A percentile compares a stretch with the other conserved stretches of the same genome.
Evolutionary conservation across 2,329 filamentous ascomycete species (phyloP).

Genomic region (Xylariomycetidae sp.): DNA sequence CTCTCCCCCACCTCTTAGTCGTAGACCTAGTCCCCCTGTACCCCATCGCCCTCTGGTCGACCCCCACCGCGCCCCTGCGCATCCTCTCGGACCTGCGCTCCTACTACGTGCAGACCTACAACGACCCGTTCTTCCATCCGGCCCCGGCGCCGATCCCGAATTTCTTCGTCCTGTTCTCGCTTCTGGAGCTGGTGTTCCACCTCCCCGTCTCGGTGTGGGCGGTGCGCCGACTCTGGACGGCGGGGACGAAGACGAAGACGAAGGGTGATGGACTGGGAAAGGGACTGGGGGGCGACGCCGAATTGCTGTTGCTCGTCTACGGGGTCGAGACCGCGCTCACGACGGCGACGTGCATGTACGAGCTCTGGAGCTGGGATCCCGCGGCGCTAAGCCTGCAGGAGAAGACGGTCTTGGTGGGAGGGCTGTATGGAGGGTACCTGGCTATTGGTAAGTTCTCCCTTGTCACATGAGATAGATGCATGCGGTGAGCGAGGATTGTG

Average conservation of each 20-base stretch:
- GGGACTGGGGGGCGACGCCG: slow-evolving; percentile 33
- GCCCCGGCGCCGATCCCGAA: slow-evolving; percentile 30
- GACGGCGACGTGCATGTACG: slow-evolving; percentile 46
- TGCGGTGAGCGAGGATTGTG: too few relatives aligned
- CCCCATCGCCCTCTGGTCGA: slow-evolving; percentile 40
- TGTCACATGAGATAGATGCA: too few relatives aligned
- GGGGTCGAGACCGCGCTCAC: slow-evolving; percentile 48
- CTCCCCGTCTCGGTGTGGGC: slow-evolving; percentile 48
- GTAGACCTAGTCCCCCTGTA: slow-evolving; percentile 52
- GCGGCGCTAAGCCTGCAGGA: slow-evolving; percentile 37
- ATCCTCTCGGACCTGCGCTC: slow-evolving; percentile 40
- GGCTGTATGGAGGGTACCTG: slow-evolving; percentile 48
- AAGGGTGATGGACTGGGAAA: too few relatives aligned
- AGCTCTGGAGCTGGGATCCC: slow-evolving; percentile 45
- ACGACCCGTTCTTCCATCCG: slow-evolving; percentile 48
- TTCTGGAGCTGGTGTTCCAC: slow-evolving; percentile 45
- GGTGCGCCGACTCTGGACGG: slow-evolving; percentile 31
- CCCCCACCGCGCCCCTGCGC: slow-evolving; percentile 40
- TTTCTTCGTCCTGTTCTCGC: slow-evolving; percentile 49
- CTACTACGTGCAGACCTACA: slow-evolving; percentile 43
- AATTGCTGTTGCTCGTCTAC: slow-evolving; percentile 49
- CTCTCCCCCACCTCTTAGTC: too few relatives aligned
- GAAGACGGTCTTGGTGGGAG: slow-evolving; percentile 42
- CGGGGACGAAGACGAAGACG: too few relatives aligned
- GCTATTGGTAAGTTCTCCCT: slow-evolving; percentile 51